These are phyloP conservation scores for Plantago ovata DNA, from an alignment of 257 asterid species.

Conservation along the genomic window DNA sequence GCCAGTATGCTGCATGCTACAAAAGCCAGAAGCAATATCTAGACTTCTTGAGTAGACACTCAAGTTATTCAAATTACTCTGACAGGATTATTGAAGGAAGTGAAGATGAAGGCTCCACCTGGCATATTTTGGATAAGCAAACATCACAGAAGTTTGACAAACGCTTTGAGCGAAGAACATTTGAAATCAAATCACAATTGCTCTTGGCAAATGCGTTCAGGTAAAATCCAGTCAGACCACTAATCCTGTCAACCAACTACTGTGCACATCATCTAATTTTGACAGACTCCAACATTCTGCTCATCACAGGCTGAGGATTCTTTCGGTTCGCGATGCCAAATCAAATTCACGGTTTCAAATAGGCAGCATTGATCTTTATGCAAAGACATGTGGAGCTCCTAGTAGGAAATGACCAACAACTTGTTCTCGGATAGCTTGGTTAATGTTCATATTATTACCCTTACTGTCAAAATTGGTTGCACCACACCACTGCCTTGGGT, in stretches of 20 bases:
- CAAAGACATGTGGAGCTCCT: conserved; percentile 23
- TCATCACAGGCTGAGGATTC: conserved; percentile 63
- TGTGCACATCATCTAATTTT: neutral
- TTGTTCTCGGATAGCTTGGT: no score
- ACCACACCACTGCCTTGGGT: no score
- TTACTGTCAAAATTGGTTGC: no score
- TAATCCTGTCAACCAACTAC: neutral
- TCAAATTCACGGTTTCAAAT: conserved; percentile 77
- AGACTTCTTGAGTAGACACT: conserved; percentile 5
- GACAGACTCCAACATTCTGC: neutral
- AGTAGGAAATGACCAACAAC: conserved; percentile 7
- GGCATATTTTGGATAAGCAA: conserved; percentile 71
- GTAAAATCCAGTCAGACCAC: conserved; percentile 28
- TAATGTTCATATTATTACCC: no score
- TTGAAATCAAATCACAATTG: conserved; percentile 35
- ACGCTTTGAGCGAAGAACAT: conserved; percentile 74
- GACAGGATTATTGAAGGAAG: conserved; percentile 88
- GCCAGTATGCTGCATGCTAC: neutral
- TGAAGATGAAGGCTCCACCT: conserved; percentile 67
- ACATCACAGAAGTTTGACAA: conserved; percentile 57
- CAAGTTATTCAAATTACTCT: conserved; percentile 11
- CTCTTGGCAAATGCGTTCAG: conserved; percentile 82
- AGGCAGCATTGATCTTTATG: conserved; percentile 83
- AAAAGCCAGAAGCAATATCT: neutral
- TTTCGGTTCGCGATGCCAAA: conserved; percentile 56